Conservation (phyloP, 805 yeast genomes). For the Saccharomyces jurei region DNA sequence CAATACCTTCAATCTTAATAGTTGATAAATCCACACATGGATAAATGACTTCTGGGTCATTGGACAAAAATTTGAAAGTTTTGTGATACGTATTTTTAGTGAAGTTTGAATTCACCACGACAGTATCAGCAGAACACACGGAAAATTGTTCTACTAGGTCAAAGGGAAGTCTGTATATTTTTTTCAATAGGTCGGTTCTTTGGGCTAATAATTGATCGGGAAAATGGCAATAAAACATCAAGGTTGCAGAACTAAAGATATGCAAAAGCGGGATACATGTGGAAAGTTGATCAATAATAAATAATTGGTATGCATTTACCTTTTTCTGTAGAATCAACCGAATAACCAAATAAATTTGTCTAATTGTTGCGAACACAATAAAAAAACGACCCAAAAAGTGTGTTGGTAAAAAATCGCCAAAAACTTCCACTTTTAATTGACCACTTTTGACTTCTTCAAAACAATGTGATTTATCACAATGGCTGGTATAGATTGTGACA, state of each 20-base stretch:
- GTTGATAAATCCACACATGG: slow-evolving; percentile 59
- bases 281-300: slow-evolving; percentile 82
- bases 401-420: slow-evolving; percentile 82
- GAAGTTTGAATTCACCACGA: slow-evolving; percentile 83
- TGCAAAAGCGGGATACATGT: slow-evolving; percentile 67
- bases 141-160: slow-evolving; percentile 78
- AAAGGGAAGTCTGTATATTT: slow-evolving; percentile 70
- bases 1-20: slow-evolving; percentile 9
- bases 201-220: slow-evolving; percentile 79
- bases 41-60: slow-evolving; percentile 31
- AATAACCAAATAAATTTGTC: slow-evolving; percentile 65
- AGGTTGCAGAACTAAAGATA: slow-evolving; percentile 34
- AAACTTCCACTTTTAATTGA: slow-evolving; percentile 53
- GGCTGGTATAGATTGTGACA: slow-evolving; percentile 75
- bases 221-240: slow-evolving; percentile 89
- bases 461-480: slow-evolving; percentile 79
- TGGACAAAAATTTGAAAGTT: slow-evolving; percentile 44
- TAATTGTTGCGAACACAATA: slow-evolving; percentile 71
- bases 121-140: slow-evolving; percentile 63
- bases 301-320: slow-evolving; percentile 51
- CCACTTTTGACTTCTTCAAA: slow-evolving; percentile 78
- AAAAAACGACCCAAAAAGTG: slow-evolving; percentile 55
- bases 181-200: slow-evolving; percentile 47
- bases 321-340: slow-evolving; percentile 41
- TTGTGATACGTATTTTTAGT: slow-evolving; percentile 61